Evolutionary conservation across 2,329 filamentous ascomycete species (phyloP), one percentile per base, ranked within the genome.

Genomic region (Fusarium burgessii): DNA sequence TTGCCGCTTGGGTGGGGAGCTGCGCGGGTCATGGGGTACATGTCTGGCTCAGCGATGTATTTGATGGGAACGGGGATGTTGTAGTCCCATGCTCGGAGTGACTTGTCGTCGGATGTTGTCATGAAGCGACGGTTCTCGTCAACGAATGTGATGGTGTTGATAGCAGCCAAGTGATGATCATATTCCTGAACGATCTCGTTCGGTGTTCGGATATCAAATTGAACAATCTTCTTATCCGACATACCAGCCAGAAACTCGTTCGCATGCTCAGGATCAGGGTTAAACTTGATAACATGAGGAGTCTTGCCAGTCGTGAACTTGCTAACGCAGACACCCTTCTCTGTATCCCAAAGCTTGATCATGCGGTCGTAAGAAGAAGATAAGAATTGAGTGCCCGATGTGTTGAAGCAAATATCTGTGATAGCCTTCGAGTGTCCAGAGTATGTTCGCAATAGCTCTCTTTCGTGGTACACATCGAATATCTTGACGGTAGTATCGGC

Each of bases 261-360:
- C 12, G 91, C 89, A 72, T 92, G 90, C 58, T 92, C 90, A 0
- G 87, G 84, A 51, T 90, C 89, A 0, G 95, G 95, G 81, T 98
- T 97, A 87, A 98, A 98, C 74, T 93, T 91, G 74, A 99, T 87
- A 56, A 97, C 95, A 78, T 99, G 96, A 8, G 96, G 95, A 17
- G 94, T 98, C 84, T 97, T 97, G 78, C 95, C 95, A 1, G 93
- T 97, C 20, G 92, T 94, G 84, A 97, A 99, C 62, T 94, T 93
- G 76, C 90, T 91, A 72, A 97, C 84, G 78, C 95, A 98, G 74
- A 91, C 87, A 47, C 96, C 96, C 25, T 93, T 98, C 81, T 99
- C 96, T 1, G 95, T 98, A 77, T 99, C 96, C 96, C 96, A 99
- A 33, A 99, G 87, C 82, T 98, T 98, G 85, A 98, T 98, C 84